Evolutionary conservation across 495 filamentous ascomycete species (phyloP).

Genomic region (Xylaria bambusicola): DNA sequence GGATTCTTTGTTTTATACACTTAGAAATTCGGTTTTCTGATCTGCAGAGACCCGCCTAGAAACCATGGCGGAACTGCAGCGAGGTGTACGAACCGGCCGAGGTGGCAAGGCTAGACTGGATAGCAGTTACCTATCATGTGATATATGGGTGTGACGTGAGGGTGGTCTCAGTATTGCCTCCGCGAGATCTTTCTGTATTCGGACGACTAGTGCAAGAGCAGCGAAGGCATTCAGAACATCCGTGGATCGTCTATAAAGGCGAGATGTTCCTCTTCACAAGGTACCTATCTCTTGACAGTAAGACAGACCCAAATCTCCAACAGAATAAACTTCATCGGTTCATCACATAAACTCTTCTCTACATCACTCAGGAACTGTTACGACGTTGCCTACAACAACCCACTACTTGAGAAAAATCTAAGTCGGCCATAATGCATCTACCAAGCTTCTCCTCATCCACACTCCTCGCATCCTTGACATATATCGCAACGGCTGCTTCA

Average conservation of each 20-base stretch:
- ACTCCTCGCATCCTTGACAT: conserved; percentile 30
- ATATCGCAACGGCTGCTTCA: conserved; percentile 23
- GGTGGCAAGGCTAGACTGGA: conserved; percentile 5
- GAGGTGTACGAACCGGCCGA: background rate
- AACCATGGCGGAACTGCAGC: background rate
- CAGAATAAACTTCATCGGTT: background rate
- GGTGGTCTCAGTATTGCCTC: conserved; percentile 6
- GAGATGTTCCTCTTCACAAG: background rate
- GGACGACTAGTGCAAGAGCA: background rate
- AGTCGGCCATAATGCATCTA: conserved; percentile 17
- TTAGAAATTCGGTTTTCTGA: background rate
- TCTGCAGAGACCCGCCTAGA: conserved; percentile 7
- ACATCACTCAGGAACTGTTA: background rate
- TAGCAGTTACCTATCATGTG: background rate
- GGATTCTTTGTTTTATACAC: background rate
- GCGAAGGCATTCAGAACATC: conserved; percentile 6
- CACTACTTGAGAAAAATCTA: too few relatives aligned
- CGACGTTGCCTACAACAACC: background rate
- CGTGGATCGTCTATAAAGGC: conserved; percentile 9
- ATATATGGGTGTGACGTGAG: background rate
- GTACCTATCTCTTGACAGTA: background rate
- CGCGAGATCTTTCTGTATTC: conserved; percentile 1
- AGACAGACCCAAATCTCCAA: background rate
- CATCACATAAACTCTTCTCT: background rate
- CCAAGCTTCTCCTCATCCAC: conserved; percentile 4